Percentiles rank a stretch among this genome's conserved stretches.
phyloP scores from a whole-genome alignment of 1,139 yeast species.

The Yamadazyma diddensiae region DNA sequence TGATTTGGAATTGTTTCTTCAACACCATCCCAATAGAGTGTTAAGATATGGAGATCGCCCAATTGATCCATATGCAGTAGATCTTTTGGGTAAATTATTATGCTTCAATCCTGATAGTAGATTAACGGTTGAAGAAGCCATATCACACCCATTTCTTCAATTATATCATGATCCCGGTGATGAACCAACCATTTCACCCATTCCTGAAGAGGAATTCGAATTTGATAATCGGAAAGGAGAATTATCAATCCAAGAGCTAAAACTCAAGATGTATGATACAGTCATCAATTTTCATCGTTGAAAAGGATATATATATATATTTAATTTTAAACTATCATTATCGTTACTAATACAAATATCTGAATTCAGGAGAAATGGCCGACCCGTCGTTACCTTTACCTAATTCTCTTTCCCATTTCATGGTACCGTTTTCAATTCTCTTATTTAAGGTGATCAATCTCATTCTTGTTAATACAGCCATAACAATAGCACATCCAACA shows the following conservation, averaged over 20 bases:
- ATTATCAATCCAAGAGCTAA: constrained; percentile 66
- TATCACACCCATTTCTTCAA: constrained; percentile 75
- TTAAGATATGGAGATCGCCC: constrained; percentile 15
- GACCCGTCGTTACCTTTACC: constrained; percentile 48
- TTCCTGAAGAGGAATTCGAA: constrained; percentile 76
- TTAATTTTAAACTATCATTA: constrained; percentile 1
- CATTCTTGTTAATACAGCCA: constrained; percentile 39
- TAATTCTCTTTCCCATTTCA: constrained; percentile 51
- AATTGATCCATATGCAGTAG: constrained; percentile 69
- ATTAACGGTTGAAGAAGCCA: constrained; percentile 76
- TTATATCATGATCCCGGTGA: constrained; percentile 81
- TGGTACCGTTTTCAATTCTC: constrained; percentile 42
- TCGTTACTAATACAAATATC: constrained; percentile 32
- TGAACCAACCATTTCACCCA: constrained; percentile 74
- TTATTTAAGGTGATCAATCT: constrained; percentile 39
- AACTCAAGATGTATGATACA: constrained; percentile 52
- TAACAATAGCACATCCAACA: constrained; percentile 35
- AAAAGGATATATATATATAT: background rate
- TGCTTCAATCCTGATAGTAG: constrained; percentile 79
- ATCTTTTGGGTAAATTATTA: constrained; percentile 69
- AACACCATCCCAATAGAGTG: constrained; percentile 19
- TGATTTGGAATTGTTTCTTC: constrained; percentile 10
- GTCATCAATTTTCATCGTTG: constrained; percentile 44
- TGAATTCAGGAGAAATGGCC: constrained; percentile 41
- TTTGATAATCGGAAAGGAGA: constrained; percentile 69